phyloP scores from a whole-genome alignment of 2,329 filamentous ascomycete species.

The Boeremia exigua region DNA sequence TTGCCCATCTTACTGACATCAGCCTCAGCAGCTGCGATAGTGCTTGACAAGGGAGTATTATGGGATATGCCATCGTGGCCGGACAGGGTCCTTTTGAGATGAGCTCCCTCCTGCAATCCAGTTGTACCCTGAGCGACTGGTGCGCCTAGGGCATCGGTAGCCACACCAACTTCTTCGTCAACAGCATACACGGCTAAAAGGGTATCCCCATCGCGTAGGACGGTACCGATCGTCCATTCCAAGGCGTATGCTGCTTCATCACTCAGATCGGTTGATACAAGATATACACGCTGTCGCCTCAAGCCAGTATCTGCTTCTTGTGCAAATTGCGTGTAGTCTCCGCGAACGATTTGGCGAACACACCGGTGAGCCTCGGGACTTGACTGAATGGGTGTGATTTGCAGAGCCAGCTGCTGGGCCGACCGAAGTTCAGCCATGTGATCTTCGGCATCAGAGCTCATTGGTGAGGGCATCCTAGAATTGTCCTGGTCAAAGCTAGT shows the following conservation, averaged over 20 bases:
- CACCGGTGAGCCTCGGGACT: slow-evolving; percentile 79
- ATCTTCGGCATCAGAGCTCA: slow-evolving; percentile 86
- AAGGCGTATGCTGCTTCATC: slow-evolving; percentile 93
- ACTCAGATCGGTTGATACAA: slow-evolving; percentile 94
- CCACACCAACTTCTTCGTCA: slow-evolving; percentile 74
- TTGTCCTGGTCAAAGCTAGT: slow-evolving; percentile 81
- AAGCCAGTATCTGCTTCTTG: slow-evolving; percentile 80
- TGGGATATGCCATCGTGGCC: slow-evolving; percentile 48
- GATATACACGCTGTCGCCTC: slow-evolving; percentile 82
- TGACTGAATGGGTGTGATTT: slow-evolving; percentile 78
- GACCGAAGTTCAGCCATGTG: slow-evolving; percentile 84
- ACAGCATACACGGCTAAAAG: slow-evolving; percentile 92
- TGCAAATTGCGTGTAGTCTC: slow-evolving; percentile 79
- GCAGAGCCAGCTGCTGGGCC: slow-evolving; percentile 83
- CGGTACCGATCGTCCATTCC: slow-evolving; percentile 97
- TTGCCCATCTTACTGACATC: slow-evolving; percentile 52
- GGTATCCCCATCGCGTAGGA: slow-evolving; percentile 91
- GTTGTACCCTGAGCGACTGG: slow-evolving; percentile 75
- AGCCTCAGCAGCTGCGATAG: slow-evolving; percentile 42
- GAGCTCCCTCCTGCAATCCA: slow-evolving; percentile 73
- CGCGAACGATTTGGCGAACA: slow-evolving; percentile 87
- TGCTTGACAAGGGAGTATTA: slow-evolving; percentile 44
- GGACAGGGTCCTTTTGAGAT: slow-evolving; percentile 70
- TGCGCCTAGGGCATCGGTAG: slow-evolving; percentile 59
- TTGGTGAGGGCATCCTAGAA: slow-evolving; percentile 64